These are phyloP conservation scores for Mycena indigotica DNA, from an alignment of 768 basidiomycete genomes.

Conservation along the genomic window DNA sequence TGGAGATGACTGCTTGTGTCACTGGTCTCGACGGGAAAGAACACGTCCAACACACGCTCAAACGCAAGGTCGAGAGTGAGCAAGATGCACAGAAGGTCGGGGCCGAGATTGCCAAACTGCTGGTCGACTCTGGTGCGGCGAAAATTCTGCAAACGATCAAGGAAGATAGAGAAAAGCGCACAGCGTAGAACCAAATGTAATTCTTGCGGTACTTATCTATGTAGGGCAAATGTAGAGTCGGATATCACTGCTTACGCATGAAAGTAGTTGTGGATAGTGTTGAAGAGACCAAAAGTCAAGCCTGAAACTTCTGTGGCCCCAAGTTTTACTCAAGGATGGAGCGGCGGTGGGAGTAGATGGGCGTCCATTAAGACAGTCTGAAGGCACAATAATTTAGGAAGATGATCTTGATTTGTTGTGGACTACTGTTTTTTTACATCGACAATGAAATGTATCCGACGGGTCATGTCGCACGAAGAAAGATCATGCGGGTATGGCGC, in stretches of 20 bases:
- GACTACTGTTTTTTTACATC: constrained; percentile 1
- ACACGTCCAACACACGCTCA: constrained; percentile 70
- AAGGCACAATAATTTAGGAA: too few species aligned
- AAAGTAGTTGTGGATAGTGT: too few species aligned
- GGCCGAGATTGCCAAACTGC: constrained; percentile 56
- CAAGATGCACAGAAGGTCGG: constrained; percentile 72
- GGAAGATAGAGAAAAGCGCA: constrained; percentile 56
- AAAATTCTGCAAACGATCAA: constrained; percentile 84
- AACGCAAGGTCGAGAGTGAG: constrained; percentile 48
- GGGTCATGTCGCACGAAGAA: constrained; percentile 21
- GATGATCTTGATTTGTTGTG: too few species aligned
- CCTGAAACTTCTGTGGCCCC: too few species aligned
- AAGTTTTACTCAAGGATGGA: too few species aligned
- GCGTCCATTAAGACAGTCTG: too few species aligned
- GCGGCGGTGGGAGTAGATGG: too few species aligned
- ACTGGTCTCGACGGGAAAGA: constrained; percentile 75
- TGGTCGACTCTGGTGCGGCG: constrained; percentile 74
- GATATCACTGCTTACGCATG: too few species aligned
- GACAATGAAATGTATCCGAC: constrained; percentile 24
- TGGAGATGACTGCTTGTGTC: constrained; percentile 79
- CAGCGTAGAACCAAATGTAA: constrained; percentile 27
- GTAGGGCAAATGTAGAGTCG: too few species aligned
- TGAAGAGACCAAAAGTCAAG: too few species aligned
- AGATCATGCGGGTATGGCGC: constrained; percentile 19
- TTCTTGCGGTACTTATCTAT: too few species aligned